phyloP scores from a whole-genome alignment of 2,329 filamentous ascomycete species.

The Hymenoscyphus scutula region DNA sequence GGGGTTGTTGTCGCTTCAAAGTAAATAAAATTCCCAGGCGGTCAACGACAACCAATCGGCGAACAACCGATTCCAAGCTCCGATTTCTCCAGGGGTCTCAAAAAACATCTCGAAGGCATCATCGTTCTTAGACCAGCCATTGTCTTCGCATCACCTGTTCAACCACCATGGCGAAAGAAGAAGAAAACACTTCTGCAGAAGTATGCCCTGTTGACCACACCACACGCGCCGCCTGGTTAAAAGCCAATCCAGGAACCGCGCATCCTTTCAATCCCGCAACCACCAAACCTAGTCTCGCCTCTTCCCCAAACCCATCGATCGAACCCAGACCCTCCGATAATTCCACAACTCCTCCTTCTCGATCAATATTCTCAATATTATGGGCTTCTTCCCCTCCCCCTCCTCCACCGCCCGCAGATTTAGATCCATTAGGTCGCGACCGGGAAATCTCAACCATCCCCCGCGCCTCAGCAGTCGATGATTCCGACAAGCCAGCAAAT shows the following conservation, averaged over 20 bases:
- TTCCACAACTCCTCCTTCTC: conserved; percentile 38
- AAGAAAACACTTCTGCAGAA: conserved; percentile 34
- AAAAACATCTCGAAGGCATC: conserved; percentile 20
- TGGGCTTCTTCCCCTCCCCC: conserved; percentile 18
- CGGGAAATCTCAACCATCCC: conserved; percentile 81
- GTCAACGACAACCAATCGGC: conserved; percentile 29
- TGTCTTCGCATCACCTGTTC: conserved; percentile 2
- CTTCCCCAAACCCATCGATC: conserved; percentile 10
- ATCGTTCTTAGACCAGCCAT: conserved; percentile 12
- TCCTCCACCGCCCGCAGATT: conserved; percentile 9
- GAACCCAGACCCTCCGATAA: conserved; percentile 38
- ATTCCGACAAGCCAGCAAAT: conserved; percentile 59
- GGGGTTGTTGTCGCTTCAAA: not conserved
- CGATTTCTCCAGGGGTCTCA: conserved; percentile 5
- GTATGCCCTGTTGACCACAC: conserved; percentile 89
- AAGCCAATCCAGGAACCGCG: conserved; percentile 33
- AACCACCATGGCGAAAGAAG: conserved; percentile 31
- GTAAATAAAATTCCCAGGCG: conserved; percentile 17
- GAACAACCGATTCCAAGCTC: conserved; percentile 8
- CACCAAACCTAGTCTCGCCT: conserved; percentile 32
- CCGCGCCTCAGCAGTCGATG: conserved; percentile 49
- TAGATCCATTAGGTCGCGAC: conserved; percentile 53
- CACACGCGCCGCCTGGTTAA: conserved; percentile 82
- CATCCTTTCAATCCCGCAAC: conserved; percentile 29
- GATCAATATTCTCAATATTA: conserved; percentile 24